These are phyloP conservation scores for Perilla frutescens DNA, from an alignment of 257 asterid genomes.

Conservation along the genomic window DNA sequence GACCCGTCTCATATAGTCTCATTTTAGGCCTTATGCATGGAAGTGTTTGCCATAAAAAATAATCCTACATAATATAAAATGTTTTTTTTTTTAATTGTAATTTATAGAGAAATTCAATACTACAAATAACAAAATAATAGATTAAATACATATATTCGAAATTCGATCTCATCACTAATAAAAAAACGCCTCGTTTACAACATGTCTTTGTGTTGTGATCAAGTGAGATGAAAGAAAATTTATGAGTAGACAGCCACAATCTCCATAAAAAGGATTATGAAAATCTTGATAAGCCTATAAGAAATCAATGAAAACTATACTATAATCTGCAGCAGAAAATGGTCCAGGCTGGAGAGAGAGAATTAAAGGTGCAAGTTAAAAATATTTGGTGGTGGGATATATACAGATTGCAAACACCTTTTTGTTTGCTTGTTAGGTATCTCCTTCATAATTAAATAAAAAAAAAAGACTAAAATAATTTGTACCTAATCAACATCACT, in stretches of 20 bases:
- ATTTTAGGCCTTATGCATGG: too few species aligned
- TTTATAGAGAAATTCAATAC: too few species aligned
- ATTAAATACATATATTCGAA: too few species aligned
- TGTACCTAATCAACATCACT: conserved; percentile 38
- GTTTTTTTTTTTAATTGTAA: too few species aligned
- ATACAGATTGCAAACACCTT: conserved; percentile 37
- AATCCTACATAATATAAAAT: too few species aligned
- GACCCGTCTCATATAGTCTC: too few species aligned
- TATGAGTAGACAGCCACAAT: conserved; percentile 62
- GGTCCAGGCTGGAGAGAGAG: conserved; percentile 44
- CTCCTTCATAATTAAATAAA: not conserved
- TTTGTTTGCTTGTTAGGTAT: conserved; percentile 37
- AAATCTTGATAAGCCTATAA: conserved; percentile 61
- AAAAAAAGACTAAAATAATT: conserved; percentile 1
- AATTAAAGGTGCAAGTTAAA: conserved; percentile 20
- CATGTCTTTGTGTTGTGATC: not conserved
- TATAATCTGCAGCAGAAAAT: conserved; percentile 37
- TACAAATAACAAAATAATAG: too few species aligned
- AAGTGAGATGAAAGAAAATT: conserved; percentile 9
- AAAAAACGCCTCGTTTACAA: not conserved
- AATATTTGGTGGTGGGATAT: conserved; percentile 33
- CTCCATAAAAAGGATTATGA: conserved; percentile 41
- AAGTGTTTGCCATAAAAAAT: too few species aligned
- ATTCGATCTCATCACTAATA: too few species aligned
- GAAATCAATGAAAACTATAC: conserved; percentile 31